These are phyloP conservation scores for Diaporthe sp. DNA, from an alignment of 2,329 filamentous ascomycete genomes.

Conservation along the genomic window DNA sequence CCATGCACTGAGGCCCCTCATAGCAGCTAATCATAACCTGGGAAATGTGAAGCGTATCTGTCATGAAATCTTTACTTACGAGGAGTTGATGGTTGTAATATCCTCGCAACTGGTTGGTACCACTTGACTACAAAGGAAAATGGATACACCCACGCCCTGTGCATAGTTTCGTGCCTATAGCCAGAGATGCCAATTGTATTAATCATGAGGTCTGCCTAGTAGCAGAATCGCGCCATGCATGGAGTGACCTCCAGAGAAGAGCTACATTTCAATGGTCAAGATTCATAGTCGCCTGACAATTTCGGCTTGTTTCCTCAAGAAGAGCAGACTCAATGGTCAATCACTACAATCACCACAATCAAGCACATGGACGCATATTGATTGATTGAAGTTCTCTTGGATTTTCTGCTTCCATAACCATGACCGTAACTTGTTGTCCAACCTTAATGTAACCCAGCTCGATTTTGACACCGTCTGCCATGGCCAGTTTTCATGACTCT, in stretches of 20 bases:
- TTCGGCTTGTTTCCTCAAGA: background rate
- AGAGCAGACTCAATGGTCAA: background rate
- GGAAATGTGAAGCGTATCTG: background rate
- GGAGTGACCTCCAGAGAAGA: background rate
- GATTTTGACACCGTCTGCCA: constrained; percentile 25
- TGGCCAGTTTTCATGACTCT: background rate
- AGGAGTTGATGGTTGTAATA: background rate
- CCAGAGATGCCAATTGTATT: background rate
- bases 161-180: background rate
- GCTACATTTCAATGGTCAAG: too few species aligned
- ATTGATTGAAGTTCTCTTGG: background rate
- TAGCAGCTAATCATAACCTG: background rate
- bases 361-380: too few species aligned
- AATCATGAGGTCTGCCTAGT: background rate
- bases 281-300: background rate
- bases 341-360: background rate
- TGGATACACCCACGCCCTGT: background rate
- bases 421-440: constrained; percentile 1
- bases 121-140: background rate
- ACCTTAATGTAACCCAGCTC: constrained; percentile 18
- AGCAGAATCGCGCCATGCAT: background rate
- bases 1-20: too few species aligned
- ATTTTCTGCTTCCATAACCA: constrained; percentile 11
- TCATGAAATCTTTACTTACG: background rate
- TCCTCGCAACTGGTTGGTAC: background rate